These are phyloP conservation scores for Fusarium anguioides DNA, from an alignment of 2,329 filamentous ascomycete genomes.

Conservation along the genomic window DNA sequence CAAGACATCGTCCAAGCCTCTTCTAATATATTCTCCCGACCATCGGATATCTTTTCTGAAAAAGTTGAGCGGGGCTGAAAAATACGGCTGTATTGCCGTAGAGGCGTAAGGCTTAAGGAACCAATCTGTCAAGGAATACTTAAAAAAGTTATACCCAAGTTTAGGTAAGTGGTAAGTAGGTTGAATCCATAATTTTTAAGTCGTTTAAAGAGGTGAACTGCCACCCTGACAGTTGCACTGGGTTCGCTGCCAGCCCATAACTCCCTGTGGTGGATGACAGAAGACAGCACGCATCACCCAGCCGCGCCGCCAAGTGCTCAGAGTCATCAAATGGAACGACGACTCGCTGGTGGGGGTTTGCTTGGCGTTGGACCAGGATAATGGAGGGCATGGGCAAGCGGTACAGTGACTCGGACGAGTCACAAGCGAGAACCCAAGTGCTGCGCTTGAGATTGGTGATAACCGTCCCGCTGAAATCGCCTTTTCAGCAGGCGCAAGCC, in stretches of 20 bases:
- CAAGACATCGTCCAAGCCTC: constrained; percentile 15
- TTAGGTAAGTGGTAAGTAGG: too few relatives aligned
- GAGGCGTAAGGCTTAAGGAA: too few relatives aligned
- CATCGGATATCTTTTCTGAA: background rate
- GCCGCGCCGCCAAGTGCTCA: constrained; percentile 38
- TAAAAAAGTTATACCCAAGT: too few relatives aligned
- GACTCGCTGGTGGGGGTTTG: constrained; percentile 37
- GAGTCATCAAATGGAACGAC: constrained; percentile 16
- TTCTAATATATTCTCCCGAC: background rate
- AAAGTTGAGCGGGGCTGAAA: background rate
- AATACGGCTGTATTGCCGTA: background rate
- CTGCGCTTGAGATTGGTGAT: constrained; percentile 47
- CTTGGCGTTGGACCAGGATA: constrained; percentile 40
- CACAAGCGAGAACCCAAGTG: constrained; percentile 39
- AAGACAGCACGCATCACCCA: constrained; percentile 33
- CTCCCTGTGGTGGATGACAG: constrained; percentile 11
- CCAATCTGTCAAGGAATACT: too few relatives aligned
- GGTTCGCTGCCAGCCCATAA: constrained; percentile 10
- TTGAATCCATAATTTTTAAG: too few relatives aligned
- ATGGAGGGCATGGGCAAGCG: constrained; percentile 26
- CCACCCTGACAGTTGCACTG: background rate
- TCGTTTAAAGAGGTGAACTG: background rate
- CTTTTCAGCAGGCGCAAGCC: constrained; percentile 36
- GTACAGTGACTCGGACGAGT: constrained; percentile 38
- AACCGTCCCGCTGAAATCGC: constrained; percentile 35